A percentile compares a stretch with the other conserved stretches of the same genome.
Evolutionary conservation across 352 stramenopile species (phyloP).

Genomic region (Halophytophthora polymorphica): DNA sequence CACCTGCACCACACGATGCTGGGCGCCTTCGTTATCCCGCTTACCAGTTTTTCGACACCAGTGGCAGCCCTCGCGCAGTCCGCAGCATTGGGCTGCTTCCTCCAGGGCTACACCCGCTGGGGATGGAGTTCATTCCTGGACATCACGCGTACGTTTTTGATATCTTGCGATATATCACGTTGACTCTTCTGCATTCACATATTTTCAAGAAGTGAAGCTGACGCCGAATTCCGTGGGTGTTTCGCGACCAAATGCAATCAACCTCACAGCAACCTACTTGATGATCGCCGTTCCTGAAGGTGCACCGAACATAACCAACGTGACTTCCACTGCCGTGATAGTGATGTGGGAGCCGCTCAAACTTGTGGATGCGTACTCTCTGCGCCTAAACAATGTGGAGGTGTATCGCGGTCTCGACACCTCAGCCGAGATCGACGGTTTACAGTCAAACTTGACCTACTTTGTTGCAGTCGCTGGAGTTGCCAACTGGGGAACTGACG

Average conservation of each 20-base stretch:
- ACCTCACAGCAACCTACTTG: conserved; percentile 52
- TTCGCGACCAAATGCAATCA: too few relatives aligned
- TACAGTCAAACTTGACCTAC: conserved; percentile 71
- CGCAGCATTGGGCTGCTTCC: conserved; percentile 48
- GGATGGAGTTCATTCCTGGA: conserved; percentile 71
- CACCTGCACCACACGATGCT: conserved; percentile 81
- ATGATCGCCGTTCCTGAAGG: conserved; percentile 39
- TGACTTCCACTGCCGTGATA: conserved; percentile 35
- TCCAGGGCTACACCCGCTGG: conserved; percentile 76
- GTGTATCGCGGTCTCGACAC: conserved; percentile 59
- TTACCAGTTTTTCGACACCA: conserved; percentile 63
- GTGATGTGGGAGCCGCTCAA: conserved; percentile 50
- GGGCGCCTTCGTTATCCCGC: conserved; percentile 52
- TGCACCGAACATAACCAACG: conserved; percentile 30
- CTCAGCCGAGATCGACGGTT: conserved; percentile 27
- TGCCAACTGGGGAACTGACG: conserved; percentile 57
- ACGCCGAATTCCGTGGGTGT: background rate
- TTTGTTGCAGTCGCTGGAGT: conserved; percentile 70
- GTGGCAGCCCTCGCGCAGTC: conserved; percentile 57
- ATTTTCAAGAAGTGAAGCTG: too few relatives aligned
- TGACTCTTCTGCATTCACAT: background rate
- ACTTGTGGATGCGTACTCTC: conserved; percentile 62
- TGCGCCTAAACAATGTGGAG: conserved; percentile 73
- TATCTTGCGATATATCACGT: background rate
- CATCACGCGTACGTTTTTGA: conserved; percentile 45